Evolutionary conservation across 2,329 filamentous ascomycete species (phyloP).

Genomic region (Byssoonygena ceratinophila): DNA sequence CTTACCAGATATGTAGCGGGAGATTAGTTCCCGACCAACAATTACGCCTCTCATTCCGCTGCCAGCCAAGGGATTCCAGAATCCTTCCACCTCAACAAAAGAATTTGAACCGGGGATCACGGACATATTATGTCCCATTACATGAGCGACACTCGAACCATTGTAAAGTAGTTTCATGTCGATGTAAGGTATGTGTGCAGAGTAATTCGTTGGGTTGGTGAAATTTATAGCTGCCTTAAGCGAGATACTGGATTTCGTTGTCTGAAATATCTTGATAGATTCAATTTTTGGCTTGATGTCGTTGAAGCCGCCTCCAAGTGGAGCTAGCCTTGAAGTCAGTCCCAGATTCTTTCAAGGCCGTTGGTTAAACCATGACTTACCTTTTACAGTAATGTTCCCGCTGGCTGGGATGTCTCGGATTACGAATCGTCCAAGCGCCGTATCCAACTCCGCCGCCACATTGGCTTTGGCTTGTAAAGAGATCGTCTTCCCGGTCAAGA

Average conservation of each 20-base stretch:
- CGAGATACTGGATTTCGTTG: constrained; percentile 58
- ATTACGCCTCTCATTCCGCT: constrained; percentile 52
- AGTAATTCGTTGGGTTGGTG: constrained; percentile 83
- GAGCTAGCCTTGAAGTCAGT: constrained; percentile 40
- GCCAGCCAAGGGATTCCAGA: constrained; percentile 60
- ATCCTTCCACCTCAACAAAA: constrained; percentile 54
- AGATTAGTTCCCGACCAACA: constrained; percentile 63
- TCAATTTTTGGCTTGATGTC: constrained; percentile 54
- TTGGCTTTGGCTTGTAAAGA: constrained; percentile 62
- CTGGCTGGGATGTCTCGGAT: constrained; percentile 73
- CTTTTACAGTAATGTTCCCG: constrained; percentile 81
- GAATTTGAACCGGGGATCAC: constrained; percentile 62
- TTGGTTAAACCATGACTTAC: constrained; percentile 50
- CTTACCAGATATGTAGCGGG: constrained; percentile 69
- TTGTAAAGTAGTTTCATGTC: constrained; percentile 68
- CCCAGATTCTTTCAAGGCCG: constrained; percentile 23
- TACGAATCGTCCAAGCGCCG: constrained; percentile 67
- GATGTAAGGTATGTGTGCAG: constrained; percentile 67
- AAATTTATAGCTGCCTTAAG: constrained; percentile 66
- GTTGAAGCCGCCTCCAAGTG: constrained; percentile 46
- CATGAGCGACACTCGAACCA: constrained; percentile 62
- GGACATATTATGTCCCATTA: constrained; percentile 53
- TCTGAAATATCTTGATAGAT: constrained; percentile 61
- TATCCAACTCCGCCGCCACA: constrained; percentile 73
- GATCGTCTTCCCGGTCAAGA: constrained; percentile 64